These are phyloP conservation scores for Quillaja saponaria DNA, from an alignment of 306 rosid genomes.

Conservation along the genomic window DNA sequence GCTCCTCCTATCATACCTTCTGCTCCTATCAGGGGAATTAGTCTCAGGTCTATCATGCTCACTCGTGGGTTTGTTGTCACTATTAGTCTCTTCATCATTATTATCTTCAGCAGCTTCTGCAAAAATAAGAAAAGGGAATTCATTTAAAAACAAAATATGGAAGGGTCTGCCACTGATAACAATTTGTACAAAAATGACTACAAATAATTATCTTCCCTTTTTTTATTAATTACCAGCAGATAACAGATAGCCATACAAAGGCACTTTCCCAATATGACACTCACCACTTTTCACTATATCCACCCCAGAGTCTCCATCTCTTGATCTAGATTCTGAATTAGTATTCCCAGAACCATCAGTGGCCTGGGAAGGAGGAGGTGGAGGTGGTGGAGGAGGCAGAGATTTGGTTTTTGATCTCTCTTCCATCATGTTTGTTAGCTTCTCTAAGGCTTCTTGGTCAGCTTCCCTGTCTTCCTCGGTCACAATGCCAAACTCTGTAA, in stretches of 20 bases:
- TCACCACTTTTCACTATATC: constrained; percentile 66
- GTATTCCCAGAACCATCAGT: constrained; percentile 53
- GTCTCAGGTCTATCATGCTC: constrained; percentile 80
- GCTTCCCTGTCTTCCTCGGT: constrained; percentile 85
- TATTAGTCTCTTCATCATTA: constrained; percentile 64
- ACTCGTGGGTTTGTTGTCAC: constrained; percentile 57
- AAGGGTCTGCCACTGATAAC: background rate
- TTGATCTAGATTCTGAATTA: constrained; percentile 58
- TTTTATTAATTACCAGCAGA: constrained; percentile 17
- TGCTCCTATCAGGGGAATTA: constrained; percentile 72
- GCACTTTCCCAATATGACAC: constrained; percentile 30
- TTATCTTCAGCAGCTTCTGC: constrained; percentile 73
- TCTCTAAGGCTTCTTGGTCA: constrained; percentile 65
- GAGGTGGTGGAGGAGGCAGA: constrained; percentile 55
- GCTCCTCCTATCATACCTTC: constrained; percentile 81
- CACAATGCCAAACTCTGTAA: constrained; percentile 66
- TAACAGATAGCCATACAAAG: constrained; percentile 14
- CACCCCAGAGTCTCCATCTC: constrained; percentile 73
- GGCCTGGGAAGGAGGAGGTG: constrained; percentile 51
- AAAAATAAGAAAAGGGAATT: constrained; percentile 27
- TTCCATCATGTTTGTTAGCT: constrained; percentile 74
- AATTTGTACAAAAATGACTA: background rate
- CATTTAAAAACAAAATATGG: constrained; percentile 11
- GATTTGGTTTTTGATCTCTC: constrained; percentile 88
- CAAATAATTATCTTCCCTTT: constrained; percentile 1